Base-by-base conservation (phyloP, 805 yeast species). In the Kodamaea laetipori region DNA sequence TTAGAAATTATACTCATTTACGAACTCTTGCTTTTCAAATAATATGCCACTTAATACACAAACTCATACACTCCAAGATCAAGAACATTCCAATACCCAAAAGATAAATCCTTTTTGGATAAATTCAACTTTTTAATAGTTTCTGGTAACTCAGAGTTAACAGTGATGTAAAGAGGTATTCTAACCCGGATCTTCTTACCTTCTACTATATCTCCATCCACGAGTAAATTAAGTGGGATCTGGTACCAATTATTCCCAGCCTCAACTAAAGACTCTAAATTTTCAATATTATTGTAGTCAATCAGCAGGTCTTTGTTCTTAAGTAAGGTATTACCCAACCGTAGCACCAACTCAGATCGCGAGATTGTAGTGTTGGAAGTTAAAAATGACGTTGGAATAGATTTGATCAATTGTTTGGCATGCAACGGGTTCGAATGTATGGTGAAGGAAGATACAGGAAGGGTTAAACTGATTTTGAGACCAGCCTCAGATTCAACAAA, bases 311-410 rank as follows among this genome's bases (percentile, higher is more conserved):
- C 19, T n/a, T 37, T 37, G 17, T 35, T 24, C 23, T 37, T 37
- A 13, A 39, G 32, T 4, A 41, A 12, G 4, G 41, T 19, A 24
- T 45, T 47, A 4, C 60, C 61, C 25, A 54, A 32, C 27, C 74
- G 44, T 36, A 60, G 46, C 18, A 62, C 48, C 19, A 57, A 39
- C 44, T 70, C 76, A 1, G 67, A 57, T 17, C 67, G 55, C 4
- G 69, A 56, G 1, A 51, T 41, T 7, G 58, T 53, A 1, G 71
- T 65, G 13, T 55, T 44, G 10, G 56, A 45, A 1, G 69, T 65
- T 25, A 70, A 44, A 19, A 51, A 58, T 2, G 62, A 52, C 4
- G 73, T 65, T 1, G 76, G 76, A 1, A 70, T 58, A 1, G 62
- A 49, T 26, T 67, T 61, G 15, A 68, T 52, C 5, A 57, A 39